phyloP scores from a whole-genome alignment of 192 early-diverging fungal species.

The Radiomyces spectabilis region DNA sequence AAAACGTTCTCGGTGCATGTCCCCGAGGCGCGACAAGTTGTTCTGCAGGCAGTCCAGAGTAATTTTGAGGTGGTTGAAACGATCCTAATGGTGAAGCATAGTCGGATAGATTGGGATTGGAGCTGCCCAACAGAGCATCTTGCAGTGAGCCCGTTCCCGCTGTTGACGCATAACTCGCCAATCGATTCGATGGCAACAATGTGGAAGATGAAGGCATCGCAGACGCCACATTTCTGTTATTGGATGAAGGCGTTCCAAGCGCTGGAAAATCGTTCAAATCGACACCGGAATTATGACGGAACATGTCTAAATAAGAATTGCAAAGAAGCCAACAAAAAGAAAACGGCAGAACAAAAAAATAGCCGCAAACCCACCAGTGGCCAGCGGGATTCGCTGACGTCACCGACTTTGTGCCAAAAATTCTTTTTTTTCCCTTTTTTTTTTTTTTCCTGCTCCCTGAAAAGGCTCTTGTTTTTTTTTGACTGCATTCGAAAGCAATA shows the following conservation, averaged over 20 bases:
- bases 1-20: slow-evolving; percentile 20
- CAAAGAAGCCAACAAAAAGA: background rate
- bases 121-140: background rate
- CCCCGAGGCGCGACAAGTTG: background rate
- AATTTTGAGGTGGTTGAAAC: background rate
- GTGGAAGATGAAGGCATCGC: slow-evolving; percentile 2
- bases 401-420: too few species aligned
- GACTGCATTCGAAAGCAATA: too few species aligned
- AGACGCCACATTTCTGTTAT: slow-evolving; percentile 2
- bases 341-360: background rate
- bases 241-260: slow-evolving; percentile 15
- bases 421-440: too few species aligned
- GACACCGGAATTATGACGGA: slow-evolving; percentile 21
- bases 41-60: background rate
- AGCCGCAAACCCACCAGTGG: too few species aligned
- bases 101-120: background rate
- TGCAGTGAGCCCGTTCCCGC: slow-evolving; percentile 1
- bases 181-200: slow-evolving; percentile 12
- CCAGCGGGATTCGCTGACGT: too few species aligned
- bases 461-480: too few species aligned
- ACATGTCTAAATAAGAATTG: slow-evolving; percentile 11
- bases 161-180: slow-evolving; percentile 26
- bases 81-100: slow-evolving; percentile 1
- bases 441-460: too few species aligned
- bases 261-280: slow-evolving; percentile 29